Evolutionary conservation across 495 filamentous ascomycete species (phyloP).

Genomic region (Xylaria curta): DNA sequence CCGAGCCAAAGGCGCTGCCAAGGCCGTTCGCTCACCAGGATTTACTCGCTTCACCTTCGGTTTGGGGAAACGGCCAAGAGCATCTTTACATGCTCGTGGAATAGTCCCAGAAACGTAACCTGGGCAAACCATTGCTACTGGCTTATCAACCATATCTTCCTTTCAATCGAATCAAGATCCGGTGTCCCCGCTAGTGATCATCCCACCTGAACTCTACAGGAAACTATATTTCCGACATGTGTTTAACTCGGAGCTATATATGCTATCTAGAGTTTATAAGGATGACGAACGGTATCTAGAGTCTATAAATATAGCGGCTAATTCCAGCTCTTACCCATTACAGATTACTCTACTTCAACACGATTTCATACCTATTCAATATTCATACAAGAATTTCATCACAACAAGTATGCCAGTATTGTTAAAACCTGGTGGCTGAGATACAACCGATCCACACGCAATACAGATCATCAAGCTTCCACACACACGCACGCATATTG

Average conservation of each 20-base stretch:
- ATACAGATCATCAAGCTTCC: neutral
- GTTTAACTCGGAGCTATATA: neutral
- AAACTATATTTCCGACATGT: neutral
- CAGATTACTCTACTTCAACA: neutral
- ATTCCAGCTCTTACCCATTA: neutral
- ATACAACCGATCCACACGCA: too few relatives aligned
- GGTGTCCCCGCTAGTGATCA: neutral
- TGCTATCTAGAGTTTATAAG: neutral
- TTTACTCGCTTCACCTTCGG: constrained; percentile 31
- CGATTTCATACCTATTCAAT: neutral
- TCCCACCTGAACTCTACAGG: neutral
- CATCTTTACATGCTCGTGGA: constrained; percentile 10
- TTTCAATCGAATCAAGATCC: neutral
- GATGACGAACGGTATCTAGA: neutral
- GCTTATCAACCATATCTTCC: constrained; percentile 11
- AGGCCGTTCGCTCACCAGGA: constrained; percentile 25
- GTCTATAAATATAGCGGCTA: neutral
- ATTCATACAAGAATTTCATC: neutral
- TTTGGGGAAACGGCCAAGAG: constrained; percentile 38
- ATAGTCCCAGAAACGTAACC: constrained; percentile 30
- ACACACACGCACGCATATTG: neutral
- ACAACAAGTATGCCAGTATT: too few relatives aligned
- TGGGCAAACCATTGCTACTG: constrained; percentile 24
- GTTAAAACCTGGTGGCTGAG: too few relatives aligned
- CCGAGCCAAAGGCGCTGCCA: constrained; percentile 26